Conservation (phyloP, 371 early-diverging fungal species). For the Circinella umbellata region DNA sequence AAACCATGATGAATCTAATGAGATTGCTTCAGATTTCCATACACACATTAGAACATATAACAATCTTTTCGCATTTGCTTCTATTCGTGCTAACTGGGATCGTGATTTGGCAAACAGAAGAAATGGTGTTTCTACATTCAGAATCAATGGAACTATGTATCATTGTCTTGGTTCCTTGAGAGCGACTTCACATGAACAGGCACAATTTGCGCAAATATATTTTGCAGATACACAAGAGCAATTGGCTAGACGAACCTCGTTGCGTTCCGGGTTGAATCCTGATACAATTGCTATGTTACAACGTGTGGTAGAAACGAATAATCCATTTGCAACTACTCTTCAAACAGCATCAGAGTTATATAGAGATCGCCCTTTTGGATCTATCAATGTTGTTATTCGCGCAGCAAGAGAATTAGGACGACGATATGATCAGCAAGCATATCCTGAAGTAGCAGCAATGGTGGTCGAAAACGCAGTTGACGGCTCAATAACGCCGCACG, state of each 20-base stretch:
- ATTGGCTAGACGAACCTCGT: neutral
- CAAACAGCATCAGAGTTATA: neutral
- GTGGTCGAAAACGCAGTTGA: neutral
- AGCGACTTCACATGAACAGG: neutral
- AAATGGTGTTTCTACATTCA: neutral
- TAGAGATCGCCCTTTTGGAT: neutral
- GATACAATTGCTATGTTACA: neutral
- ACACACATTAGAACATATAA: neutral
- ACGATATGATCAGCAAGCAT: neutral
- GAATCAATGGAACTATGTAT: neutral
- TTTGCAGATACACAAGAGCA: conserved; percentile 8
- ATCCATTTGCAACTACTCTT: neutral
- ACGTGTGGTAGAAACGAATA: neutral
- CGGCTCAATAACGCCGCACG: neutral
- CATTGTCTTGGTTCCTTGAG: neutral
- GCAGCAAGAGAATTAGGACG: neutral
- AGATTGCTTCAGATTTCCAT: neutral
- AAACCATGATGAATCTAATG: neutral
- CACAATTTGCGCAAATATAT: neutral
- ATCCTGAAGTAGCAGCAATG: conserved; percentile 2
- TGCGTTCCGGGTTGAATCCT: neutral
- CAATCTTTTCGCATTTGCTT: neutral
- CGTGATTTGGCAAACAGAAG: neutral
- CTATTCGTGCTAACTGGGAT: neutral
- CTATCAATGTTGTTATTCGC: neutral